These are phyloP conservation scores for Ormosia semicastrata DNA, from an alignment of 306 rosid species.

Conservation along the genomic window DNA sequence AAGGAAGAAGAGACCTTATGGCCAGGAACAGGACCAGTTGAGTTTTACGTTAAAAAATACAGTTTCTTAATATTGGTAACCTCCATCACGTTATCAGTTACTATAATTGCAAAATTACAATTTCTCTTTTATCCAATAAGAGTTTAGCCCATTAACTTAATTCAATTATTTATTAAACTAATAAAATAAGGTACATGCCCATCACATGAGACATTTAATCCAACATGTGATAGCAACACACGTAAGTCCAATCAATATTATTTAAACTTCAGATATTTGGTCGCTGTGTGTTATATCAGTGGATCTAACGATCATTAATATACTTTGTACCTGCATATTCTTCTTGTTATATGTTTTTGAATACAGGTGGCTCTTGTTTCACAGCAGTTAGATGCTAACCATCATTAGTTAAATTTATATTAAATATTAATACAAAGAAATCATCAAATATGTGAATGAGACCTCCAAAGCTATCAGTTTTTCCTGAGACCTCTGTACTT, in stretches of 20 bases:
- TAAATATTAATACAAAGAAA: neutral
- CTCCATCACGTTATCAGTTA: too few relatives aligned
- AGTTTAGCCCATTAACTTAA: too few relatives aligned
- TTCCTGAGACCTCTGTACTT: neutral
- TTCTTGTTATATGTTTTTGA: neutral
- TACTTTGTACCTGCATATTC: neutral
- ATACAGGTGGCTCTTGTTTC: neutral
- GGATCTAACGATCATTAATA: neutral
- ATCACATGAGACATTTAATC: too few relatives aligned
- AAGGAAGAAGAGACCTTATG: too few relatives aligned
- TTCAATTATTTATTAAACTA: too few relatives aligned
- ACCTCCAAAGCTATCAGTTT: neutral
- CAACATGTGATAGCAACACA: neutral
- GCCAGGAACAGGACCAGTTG: too few relatives aligned
- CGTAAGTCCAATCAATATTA: neutral
- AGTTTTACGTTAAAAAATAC: too few relatives aligned
- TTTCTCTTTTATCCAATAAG: too few relatives aligned
- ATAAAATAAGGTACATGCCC: too few relatives aligned
- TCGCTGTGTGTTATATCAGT: neutral
- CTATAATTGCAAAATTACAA: too few relatives aligned
- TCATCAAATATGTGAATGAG: neutral
- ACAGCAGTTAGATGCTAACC: neutral
- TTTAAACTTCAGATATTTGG: neutral
- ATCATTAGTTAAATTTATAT: neutral
- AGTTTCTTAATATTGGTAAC: too few relatives aligned